phyloP scores from a whole-genome alignment of 176 grass and related monocot genomes.

The Oryza rufipogon region DNA sequence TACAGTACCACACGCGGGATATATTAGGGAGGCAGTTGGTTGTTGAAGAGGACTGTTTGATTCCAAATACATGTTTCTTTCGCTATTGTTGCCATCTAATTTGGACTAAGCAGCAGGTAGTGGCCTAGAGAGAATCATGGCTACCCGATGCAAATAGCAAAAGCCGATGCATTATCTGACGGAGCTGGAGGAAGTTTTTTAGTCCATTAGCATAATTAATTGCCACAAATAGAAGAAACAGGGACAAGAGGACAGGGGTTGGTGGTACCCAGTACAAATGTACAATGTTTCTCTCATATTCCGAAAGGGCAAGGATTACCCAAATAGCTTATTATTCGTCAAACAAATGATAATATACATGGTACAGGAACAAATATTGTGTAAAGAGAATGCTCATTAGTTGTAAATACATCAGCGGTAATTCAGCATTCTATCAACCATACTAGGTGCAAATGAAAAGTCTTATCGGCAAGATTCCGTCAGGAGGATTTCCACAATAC shows the following conservation, averaged over 20 bases:
- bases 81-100: neutral
- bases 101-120: neutral
- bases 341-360: conserved; percentile 54
- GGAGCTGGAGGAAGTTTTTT: neutral
- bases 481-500: conserved; percentile 15
- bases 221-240: neutral
- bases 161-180: neutral
- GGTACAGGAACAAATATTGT: conserved; percentile 21
- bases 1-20: neutral
- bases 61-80: neutral
- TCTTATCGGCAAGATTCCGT: conserved; percentile 6
- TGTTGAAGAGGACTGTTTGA: neutral
- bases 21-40: neutral
- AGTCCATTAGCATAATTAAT: neutral
- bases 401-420: neutral
- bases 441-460: neutral
- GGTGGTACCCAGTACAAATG: neutral
- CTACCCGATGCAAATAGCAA: neutral
- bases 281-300: conserved; percentile 14
- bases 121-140: neutral
- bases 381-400: conserved; percentile 10
- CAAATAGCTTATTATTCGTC: conserved; percentile 37
- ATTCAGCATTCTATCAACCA: conserved; percentile 9
- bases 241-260: neutral
- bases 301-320: neutral